Base-by-base conservation (phyloP, 148 eudicot species). In the Pharnaceum exiguum region DNA sequence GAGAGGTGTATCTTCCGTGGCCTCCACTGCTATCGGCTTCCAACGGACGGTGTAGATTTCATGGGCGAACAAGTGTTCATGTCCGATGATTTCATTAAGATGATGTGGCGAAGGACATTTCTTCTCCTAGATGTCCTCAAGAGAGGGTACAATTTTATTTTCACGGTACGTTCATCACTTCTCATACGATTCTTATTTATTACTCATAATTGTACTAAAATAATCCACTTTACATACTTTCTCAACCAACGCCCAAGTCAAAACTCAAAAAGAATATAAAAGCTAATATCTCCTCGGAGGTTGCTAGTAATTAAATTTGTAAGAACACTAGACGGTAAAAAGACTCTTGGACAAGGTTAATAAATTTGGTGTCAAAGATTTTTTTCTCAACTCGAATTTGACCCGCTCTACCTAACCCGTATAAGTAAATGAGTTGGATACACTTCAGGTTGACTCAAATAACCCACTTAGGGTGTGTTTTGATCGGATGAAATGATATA, bases 51-150 rank as follows among this genome's bases (percentile, higher is more conserved):
- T 27, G 55, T 71, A 3, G 71, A 75, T 72, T 81, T 81, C 64
- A 75, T 82, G 31, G 52, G 38, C 43, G 86, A 81, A 71, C 82
- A 82, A 42, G 74, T 46, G 73, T 77, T 81, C 61, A 81, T 81
- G 86, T 62, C 72, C 18, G 73, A 77, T 35, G 79, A 74, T 59
- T 81, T 77, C 69, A 68, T 77, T 50, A 75, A 66, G 63, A 81
- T 81, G 82, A 81, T 81, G 83, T 78, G 86, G 86, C 72, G 76
- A 71, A 78, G 86, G 67, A 78, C 78, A 18, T 75, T 75, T 67
- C 75, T 81, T 67, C 54, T 81, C 25, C 71, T 58, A 5, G 69
- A 70, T 75, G 83, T 81, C 38, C 83, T 81, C 54, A 76, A 81
- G 60, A 63, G 69, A 78, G 86, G 86, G 10, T 81, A 72, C 76